phyloP scores from a whole-genome alignment of 1,284 basidiomycete species.

The Schizopora paradoxa region DNA sequence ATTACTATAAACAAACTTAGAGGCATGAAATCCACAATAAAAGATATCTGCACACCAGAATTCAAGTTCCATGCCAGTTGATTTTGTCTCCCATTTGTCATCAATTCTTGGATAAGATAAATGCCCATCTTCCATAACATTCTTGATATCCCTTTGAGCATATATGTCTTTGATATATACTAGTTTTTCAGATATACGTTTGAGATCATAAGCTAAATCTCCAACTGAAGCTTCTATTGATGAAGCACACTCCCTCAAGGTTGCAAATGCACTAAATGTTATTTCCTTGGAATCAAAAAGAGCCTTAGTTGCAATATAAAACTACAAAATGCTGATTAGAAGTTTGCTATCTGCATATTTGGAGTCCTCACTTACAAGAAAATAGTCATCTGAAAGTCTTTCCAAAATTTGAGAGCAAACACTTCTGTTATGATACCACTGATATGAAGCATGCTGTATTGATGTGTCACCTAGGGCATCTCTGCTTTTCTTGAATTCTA shows the following conservation, averaged over 20 bases:
- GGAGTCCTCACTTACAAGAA: not conserved
- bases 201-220: constrained; percentile 7
- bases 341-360: not conserved
- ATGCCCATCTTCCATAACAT: constrained; percentile 1
- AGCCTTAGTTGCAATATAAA: constrained; percentile 20
- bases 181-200: constrained; percentile 1
- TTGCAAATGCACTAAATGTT: constrained; percentile 18
- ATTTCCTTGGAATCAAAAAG: constrained; percentile 18
- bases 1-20: constrained; percentile 26
- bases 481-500: constrained; percentile 8
- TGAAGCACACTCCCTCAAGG: constrained; percentile 19
- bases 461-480: not conserved
- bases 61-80: constrained; percentile 15
- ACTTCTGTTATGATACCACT: constrained; percentile 1
- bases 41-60: constrained; percentile 9
- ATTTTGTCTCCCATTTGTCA: no score
- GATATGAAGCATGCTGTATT: not conserved
- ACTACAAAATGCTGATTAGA: constrained; percentile 15
- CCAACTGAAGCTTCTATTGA: constrained; percentile 11
- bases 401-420: not conserved
- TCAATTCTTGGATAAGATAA: not conserved
- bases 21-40: not conserved
- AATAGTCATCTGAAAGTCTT: not conserved
- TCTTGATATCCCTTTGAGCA: not conserved
- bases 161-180: constrained; percentile 4